Percentiles rank a stretch among this genome's conserved stretches.
phyloP scores from a whole-genome alignment of 2,329 filamentous ascomycete genomes.

The Aspergillus neoniger region DNA sequence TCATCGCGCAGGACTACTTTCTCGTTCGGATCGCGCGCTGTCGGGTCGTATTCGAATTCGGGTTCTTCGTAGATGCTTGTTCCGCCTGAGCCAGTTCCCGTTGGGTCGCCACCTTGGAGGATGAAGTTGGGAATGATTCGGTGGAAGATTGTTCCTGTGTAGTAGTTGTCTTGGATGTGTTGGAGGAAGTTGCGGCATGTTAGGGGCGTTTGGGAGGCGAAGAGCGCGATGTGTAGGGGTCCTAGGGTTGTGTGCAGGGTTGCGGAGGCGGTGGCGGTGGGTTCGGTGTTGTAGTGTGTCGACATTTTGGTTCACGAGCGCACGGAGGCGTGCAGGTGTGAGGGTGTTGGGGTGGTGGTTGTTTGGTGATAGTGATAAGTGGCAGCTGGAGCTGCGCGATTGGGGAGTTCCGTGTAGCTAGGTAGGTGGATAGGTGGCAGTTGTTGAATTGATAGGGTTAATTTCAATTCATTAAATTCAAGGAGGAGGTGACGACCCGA shows the following conservation, averaged over 20 bases:
- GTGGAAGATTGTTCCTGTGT: slow-evolving; percentile 91
- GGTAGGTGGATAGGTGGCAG: not conserved
- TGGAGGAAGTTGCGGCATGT: slow-evolving; percentile 95
- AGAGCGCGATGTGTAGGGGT: slow-evolving; percentile 88
- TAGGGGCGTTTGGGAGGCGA: slow-evolving; percentile 89
- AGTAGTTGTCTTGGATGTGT: slow-evolving; percentile 92
- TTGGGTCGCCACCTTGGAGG: slow-evolving; percentile 91
- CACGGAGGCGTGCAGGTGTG: not conserved
- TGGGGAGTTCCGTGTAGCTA: not conserved
- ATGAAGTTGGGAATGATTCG: slow-evolving; percentile 90
- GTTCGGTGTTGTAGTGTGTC: slow-evolving; percentile 88
- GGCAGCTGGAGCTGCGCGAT: not conserved
- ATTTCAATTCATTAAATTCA: not conserved
- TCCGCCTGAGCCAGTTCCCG: slow-evolving; percentile 86
- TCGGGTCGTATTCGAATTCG: slow-evolving; percentile 56
- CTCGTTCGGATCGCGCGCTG: slow-evolving; percentile 49
- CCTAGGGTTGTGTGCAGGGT: slow-evolving; percentile 87
- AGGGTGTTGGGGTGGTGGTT: not conserved
- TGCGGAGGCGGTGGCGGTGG: slow-evolving; percentile 88
- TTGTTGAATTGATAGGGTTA: not conserved
- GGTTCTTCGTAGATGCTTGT: slow-evolving; percentile 85
- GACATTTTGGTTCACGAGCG: slow-evolving; percentile 63
- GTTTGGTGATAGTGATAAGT: not conserved
- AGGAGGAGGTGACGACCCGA: not conserved
- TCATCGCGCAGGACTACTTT: slow-evolving; percentile 79